These are phyloP conservation scores for Leptographium procerum DNA, from an alignment of 2,329 filamentous ascomycete genomes.

Conservation along the genomic window DNA sequence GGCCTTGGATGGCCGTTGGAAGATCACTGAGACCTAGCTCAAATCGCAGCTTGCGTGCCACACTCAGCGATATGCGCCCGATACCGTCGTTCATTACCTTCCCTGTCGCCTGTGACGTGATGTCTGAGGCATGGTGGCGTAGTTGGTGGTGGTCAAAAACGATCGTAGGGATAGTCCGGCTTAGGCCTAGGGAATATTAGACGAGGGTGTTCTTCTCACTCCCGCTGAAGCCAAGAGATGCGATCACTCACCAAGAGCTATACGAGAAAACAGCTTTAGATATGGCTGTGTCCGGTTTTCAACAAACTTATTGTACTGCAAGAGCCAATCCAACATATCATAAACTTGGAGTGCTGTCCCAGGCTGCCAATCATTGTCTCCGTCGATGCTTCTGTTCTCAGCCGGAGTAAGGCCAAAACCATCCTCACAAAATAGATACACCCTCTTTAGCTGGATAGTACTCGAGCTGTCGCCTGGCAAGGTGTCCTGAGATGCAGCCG, in stretches of 20 bases:
- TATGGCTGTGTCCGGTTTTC: slow-evolving; percentile 33
- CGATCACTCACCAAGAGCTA: slow-evolving; percentile 36
- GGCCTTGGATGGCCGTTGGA: slow-evolving; percentile 56
- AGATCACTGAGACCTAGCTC: slow-evolving; percentile 38
- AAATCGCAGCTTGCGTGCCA: slow-evolving; percentile 41
- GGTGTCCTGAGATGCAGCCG: slow-evolving; percentile 13
- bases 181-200: slow-evolving; percentile 30
- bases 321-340: slow-evolving; percentile 40
- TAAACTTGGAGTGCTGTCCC: slow-evolving; percentile 12
- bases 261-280: slow-evolving; percentile 47
- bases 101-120: slow-evolving; percentile 22
- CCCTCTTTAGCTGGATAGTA: slow-evolving; percentile 25
- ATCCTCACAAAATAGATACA: slow-evolving; percentile 45
- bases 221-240: too few relatives aligned
- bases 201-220: not conserved
- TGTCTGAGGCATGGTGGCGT: slow-evolving; percentile 21
- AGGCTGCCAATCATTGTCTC: not conserved
- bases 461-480: slow-evolving; percentile 18
- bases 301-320: slow-evolving; percentile 25
- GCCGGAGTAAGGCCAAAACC: slow-evolving; percentile 23
- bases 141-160: slow-evolving; percentile 37
- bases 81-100: slow-evolving; percentile 58
- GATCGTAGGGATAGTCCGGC: slow-evolving; percentile 35
- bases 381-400: slow-evolving; percentile 13
- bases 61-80: slow-evolving; percentile 48